These are phyloP conservation scores for Linum trigynum DNA, from an alignment of 345 rosid genomes.

Conservation along the genomic window DNA sequence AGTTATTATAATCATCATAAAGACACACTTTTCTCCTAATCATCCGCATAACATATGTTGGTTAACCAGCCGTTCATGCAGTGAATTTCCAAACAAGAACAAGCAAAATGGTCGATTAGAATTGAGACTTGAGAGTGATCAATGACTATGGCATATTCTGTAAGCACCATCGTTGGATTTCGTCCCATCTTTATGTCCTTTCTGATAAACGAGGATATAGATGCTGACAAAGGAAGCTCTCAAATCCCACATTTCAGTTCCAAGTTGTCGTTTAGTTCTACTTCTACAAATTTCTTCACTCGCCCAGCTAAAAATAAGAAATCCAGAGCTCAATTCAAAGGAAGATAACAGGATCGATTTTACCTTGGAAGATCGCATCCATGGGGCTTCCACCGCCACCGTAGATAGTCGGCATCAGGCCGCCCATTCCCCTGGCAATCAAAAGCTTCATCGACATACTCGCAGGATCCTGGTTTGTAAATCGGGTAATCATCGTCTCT, in stretches of 20 bases:
- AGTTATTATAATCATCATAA: not conserved
- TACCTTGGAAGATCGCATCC: constrained; percentile 92
- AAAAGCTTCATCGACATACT: constrained; percentile 79
- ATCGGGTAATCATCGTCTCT: constrained; percentile 56
- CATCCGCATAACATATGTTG: too few relatives aligned
- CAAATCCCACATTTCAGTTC: not conserved
- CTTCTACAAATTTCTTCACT: not conserved
- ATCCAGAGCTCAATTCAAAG: not conserved
- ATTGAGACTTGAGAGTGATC: not conserved
- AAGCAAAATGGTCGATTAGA: not conserved
- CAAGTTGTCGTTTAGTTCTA: not conserved
- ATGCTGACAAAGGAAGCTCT: too few relatives aligned
- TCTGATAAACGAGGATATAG: too few relatives aligned
- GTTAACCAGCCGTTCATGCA: not conserved
- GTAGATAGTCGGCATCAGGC: constrained; percentile 53
- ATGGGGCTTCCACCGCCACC: constrained; percentile 90
- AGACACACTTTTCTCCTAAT: too few relatives aligned
- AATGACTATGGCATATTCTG: not conserved
- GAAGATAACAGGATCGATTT: not conserved
- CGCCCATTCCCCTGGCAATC: constrained; percentile 85
- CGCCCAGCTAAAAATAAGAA: not conserved
- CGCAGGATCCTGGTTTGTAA: constrained; percentile 75
- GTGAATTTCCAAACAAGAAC: not conserved
- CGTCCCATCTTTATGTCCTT: not conserved
- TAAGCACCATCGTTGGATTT: not conserved